Evolutionary conservation across 345 rosid species (phyloP).

Genomic region (Citrus unshiu): DNA sequence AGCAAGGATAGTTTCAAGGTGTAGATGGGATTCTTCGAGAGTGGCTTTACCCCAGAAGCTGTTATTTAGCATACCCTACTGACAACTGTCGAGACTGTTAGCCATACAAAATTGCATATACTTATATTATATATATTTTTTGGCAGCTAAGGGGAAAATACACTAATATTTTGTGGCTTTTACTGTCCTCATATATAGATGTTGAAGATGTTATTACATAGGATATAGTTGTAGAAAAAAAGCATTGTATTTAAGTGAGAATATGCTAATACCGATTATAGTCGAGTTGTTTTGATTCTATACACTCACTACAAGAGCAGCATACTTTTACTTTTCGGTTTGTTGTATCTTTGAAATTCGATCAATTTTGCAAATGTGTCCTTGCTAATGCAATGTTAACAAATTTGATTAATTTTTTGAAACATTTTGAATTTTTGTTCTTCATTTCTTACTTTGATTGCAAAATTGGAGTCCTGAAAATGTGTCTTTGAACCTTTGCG

Average conservation of each 20-base stretch:
- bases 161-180: not conserved
- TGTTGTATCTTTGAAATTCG: not conserved
- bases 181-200: not conserved
- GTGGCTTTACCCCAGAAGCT: not conserved
- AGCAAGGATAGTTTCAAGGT: not conserved
- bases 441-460: not conserved
- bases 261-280: not conserved
- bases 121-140: not conserved
- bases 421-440: not conserved
- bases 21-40: not conserved
- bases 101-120: no score
- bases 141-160: not conserved
- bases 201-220: conserved; percentile 1
- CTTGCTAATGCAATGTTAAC: not conserved
- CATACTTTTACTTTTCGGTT: not conserved
- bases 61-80: not conserved
- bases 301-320: not conserved
- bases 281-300: not conserved
- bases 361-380: not conserved
- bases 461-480: not conserved
- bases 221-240: not conserved
- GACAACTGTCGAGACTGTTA: not conserved
- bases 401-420: not conserved
- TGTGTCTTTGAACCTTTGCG: no score
- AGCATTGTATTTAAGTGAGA: no score